These are phyloP conservation scores for Penicillium thymicola DNA, from an alignment of 2,329 filamentous ascomycete species.

Conservation along the genomic window DNA sequence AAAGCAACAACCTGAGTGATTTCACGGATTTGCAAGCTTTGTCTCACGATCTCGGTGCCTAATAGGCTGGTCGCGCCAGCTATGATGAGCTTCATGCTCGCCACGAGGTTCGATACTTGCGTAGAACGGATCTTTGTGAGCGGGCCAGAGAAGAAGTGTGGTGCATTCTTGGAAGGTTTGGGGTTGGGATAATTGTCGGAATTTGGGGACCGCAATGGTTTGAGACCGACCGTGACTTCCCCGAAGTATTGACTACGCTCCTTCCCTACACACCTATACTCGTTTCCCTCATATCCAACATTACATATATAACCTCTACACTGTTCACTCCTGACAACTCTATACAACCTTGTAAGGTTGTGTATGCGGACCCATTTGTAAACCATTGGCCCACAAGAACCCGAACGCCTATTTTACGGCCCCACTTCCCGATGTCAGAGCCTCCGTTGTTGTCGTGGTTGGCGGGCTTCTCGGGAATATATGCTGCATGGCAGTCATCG, in stretches of 20 bases:
- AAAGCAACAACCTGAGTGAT: constrained; percentile 15
- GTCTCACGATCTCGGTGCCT: constrained; percentile 35
- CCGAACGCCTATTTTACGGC: background rate
- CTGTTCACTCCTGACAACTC: background rate
- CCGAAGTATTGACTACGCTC: too few relatives aligned
- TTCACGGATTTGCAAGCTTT: constrained; percentile 25
- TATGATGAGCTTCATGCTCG: constrained; percentile 37
- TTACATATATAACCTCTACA: background rate
- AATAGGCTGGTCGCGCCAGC: constrained; percentile 36
- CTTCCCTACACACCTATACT: background rate
- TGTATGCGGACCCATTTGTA: background rate
- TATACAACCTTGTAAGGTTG: too few relatives aligned
- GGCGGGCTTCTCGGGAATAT: too few relatives aligned
- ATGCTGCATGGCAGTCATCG: too few relatives aligned
- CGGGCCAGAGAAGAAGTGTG: background rate
- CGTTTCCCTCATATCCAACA: background rate
- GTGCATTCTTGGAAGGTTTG: background rate
- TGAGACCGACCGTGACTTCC: background rate
- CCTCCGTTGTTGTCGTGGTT: too few relatives aligned
- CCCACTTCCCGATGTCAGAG: too few relatives aligned
- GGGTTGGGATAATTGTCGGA: background rate
- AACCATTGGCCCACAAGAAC: background rate
- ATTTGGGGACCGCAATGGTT: background rate
- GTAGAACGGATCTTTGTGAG: background rate
- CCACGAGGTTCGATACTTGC: background rate